Percentiles rank a stretch among this genome's conserved stretches.
These are phyloP conservation scores for Fomitopsis schrenkii DNA, from an alignment of 1,284 basidiomycete species.

Conservation along the genomic window DNA sequence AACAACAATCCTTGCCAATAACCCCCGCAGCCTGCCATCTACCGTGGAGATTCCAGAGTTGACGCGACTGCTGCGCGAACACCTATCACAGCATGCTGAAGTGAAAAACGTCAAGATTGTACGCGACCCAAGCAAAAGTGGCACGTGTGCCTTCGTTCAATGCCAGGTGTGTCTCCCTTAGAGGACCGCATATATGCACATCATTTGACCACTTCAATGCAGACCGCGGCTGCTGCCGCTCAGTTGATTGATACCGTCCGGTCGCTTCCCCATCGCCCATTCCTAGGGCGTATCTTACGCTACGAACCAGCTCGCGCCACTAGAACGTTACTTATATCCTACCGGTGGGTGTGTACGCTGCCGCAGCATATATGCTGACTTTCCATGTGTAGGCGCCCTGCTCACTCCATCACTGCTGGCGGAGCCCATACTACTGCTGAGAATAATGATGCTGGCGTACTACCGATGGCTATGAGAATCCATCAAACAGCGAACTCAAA, in stretches of 20 bases:
- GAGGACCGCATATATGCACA: slow-evolving; percentile 2
- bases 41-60: slow-evolving; percentile 62
- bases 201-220: slow-evolving; percentile 4
- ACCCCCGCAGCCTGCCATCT: slow-evolving; percentile 54
- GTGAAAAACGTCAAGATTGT: slow-evolving; percentile 71
- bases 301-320: slow-evolving; percentile 77
- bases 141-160: slow-evolving; percentile 77
- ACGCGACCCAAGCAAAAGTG: slow-evolving; percentile 62
- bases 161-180: slow-evolving; percentile 52
- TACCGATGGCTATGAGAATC: slow-evolving; percentile 52
- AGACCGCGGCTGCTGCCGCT: slow-evolving; percentile 58
- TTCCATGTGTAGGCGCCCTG: neutral
- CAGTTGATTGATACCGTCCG: slow-evolving; percentile 58
- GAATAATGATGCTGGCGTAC: neutral
- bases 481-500: slow-evolving; percentile 39
- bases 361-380: neutral
- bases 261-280: slow-evolving; percentile 48
- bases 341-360: slow-evolving; percentile 44
- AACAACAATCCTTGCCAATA: neutral
- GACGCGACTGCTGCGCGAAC: slow-evolving; percentile 50
- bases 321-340: slow-evolving; percentile 68
- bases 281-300: slow-evolving; percentile 65
- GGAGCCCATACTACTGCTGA: neutral
- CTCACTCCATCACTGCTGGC: neutral
- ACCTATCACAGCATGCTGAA: slow-evolving; percentile 58